These are phyloP conservation scores for Discostella stelligera DNA, from an alignment of 352 stramenopile species.

Conservation along the genomic window DNA sequence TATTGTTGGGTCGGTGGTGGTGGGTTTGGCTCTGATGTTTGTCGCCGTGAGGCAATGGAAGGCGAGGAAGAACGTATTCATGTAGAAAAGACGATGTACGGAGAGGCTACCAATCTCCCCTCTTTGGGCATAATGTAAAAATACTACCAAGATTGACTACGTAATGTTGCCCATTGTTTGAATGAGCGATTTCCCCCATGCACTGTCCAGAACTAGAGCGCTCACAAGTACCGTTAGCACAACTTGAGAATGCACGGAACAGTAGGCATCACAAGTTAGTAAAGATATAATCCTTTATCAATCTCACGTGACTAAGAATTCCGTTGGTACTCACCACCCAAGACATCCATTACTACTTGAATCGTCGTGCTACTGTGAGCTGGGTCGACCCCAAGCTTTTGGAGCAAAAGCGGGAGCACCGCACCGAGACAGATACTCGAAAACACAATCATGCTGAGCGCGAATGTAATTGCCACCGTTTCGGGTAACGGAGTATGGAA, in stretches of 20 bases:
- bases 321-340: constrained; percentile 24
- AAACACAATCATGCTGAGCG: constrained; percentile 81
- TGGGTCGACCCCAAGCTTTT: constrained; percentile 77
- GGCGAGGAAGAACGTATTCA: constrained; percentile 47
- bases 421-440: constrained; percentile 72
- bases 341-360: constrained; percentile 77
- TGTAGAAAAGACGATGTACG: constrained; percentile 14
- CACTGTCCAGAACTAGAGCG: constrained; percentile 43
- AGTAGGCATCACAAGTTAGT: neutral
- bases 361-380: constrained; percentile 82
- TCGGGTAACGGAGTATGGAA: constrained; percentile 75
- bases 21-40: constrained; percentile 32
- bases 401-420: constrained; percentile 71
- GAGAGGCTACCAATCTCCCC: too few relatives aligned
- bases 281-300: neutral
- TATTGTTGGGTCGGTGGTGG: constrained; percentile 42
- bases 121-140: too few relatives aligned
- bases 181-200: constrained; percentile 42
- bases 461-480: constrained; percentile 72
- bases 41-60: constrained; percentile 43
- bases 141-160: neutral
- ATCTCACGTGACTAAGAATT: neutral
- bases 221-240: constrained; percentile 61
- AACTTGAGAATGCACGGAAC: constrained; percentile 20
- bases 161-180: constrained; percentile 17